Evolutionary conservation across 495 filamentous ascomycete species (phyloP).

Genomic region (Melanomma pulvis-pyrius): DNA sequence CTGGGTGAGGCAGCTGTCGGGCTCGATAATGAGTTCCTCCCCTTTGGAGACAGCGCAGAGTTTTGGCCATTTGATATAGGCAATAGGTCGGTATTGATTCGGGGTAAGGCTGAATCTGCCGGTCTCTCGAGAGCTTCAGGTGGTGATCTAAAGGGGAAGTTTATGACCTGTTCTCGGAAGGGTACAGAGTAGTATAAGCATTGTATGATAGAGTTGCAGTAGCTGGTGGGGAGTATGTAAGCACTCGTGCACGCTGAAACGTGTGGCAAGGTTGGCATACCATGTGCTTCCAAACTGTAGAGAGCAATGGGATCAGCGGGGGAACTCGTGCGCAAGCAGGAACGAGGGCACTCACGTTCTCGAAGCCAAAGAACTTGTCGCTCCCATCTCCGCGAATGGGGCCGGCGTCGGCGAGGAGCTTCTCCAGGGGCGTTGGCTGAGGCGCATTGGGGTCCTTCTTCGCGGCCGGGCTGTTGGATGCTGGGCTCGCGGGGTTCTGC

Average conservation of each 20-base stretch:
- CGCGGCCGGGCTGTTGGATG: conserved; percentile 48
- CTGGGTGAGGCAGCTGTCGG: conserved; percentile 32
- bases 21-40: conserved; percentile 30
- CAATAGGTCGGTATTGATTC: conserved; percentile 51
- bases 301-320: conserved; percentile 37
- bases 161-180: conserved; percentile 93
- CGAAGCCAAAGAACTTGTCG: conserved; percentile 98
- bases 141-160: conserved; percentile 74
- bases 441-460: conserved; percentile 74
- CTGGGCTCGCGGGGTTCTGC: conserved; percentile 52
- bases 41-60: conserved; percentile 33
- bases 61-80: conserved; percentile 24
- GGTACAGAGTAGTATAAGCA: conserved; percentile 93
- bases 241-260: background rate
- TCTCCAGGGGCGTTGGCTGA: conserved; percentile 79
- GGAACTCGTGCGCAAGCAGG: conserved; percentile 28
- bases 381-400: conserved; percentile 82
- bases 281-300: conserved; percentile 93
- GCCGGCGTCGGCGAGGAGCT: conserved; percentile 77
- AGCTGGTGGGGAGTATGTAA: conserved; percentile 55
- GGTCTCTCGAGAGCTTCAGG: conserved; percentile 56
- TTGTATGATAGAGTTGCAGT: conserved; percentile 97
- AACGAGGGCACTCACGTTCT: conserved; percentile 73
- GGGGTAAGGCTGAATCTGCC: conserved; percentile 46
- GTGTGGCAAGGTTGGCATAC: conserved; percentile 53